Percentiles rank a stretch among this genome's conserved stretches.
These are phyloP conservation scores for Pichia sporocuriosa DNA, from an alignment of 805 yeast genomes.

Conservation along the genomic window DNA sequence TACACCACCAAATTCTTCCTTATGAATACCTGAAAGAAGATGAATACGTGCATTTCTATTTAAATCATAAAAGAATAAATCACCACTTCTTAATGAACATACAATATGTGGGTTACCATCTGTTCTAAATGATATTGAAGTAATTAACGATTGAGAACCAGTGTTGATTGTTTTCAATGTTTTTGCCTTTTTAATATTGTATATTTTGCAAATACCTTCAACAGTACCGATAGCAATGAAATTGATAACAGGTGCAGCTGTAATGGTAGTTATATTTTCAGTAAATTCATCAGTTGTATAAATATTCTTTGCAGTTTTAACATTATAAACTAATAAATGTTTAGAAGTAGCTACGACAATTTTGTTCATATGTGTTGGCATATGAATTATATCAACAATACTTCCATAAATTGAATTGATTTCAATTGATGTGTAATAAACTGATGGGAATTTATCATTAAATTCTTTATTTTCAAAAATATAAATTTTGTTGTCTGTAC, in stretches of 20 bases:
- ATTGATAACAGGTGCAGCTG: constrained; percentile 83
- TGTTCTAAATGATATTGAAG: constrained; percentile 78
- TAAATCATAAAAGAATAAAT: constrained; percentile 78
- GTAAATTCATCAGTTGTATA: constrained; percentile 43
- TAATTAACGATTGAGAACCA: constrained; percentile 36
- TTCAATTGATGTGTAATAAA: constrained; percentile 57
- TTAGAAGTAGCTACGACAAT: constrained; percentile 73
- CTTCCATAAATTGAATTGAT: constrained; percentile 61
- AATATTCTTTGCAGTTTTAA: constrained; percentile 69
- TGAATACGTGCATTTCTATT: constrained; percentile 69
- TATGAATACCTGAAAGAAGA: constrained; percentile 64
- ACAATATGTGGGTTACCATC: constrained; percentile 84
- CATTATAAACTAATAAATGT: constrained; percentile 57
- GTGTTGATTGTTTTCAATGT: constrained; percentile 45
- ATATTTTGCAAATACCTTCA: constrained; percentile 58
- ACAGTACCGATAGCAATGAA: constrained; percentile 70
- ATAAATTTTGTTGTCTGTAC: constrained; percentile 32
- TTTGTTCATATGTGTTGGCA: constrained; percentile 90
- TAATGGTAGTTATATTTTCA: constrained; percentile 60
- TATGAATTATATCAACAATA: constrained; percentile 65
- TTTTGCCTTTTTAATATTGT: constrained; percentile 61
- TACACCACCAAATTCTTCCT: constrained; percentile 70
- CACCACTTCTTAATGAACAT: constrained; percentile 74
- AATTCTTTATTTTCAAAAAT: constrained; percentile 28
- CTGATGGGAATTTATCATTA: constrained; percentile 44